Conservation (phyloP, 805 yeast genomes). For the Saccharomycopsis babjevae region DNA sequence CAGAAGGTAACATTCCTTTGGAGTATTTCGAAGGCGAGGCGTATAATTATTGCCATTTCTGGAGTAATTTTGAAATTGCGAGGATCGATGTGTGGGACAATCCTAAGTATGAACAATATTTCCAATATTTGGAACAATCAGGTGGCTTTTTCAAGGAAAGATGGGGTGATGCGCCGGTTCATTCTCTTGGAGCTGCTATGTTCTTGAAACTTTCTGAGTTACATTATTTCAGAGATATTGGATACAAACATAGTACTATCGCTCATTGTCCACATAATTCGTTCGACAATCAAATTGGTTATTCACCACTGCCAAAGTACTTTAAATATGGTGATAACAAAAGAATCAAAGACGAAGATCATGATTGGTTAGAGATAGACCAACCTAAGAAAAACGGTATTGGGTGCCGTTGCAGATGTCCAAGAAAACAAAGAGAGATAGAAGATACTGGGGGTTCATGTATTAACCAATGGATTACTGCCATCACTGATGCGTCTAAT, state of each 20-base stretch:
- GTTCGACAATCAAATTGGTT: constrained; percentile 40
- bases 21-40: constrained; percentile 58
- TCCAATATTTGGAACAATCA: constrained; percentile 52
- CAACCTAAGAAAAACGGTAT: constrained; percentile 36
- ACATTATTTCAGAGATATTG: constrained; percentile 89
- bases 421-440: constrained; percentile 37
- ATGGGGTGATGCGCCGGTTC: constrained; percentile 98
- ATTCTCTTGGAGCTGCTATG: constrained; percentile 77
- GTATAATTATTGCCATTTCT: constrained; percentile 77
- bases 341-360: constrained; percentile 27
- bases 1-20: constrained; percentile 25
- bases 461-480: constrained; percentile 37
- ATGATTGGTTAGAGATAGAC: constrained; percentile 26
- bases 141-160: constrained; percentile 87
- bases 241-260: constrained; percentile 72
- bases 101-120: constrained; percentile 54
- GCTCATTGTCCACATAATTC: constrained; percentile 78
- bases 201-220: constrained; percentile 56
- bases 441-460: constrained; percentile 49
- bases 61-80: constrained; percentile 93
- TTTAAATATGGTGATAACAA: constrained; percentile 25
- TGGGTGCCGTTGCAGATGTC: constrained; percentile 87
- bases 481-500: constrained; percentile 24
- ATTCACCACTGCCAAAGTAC: constrained; percentile 28
- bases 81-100: constrained; percentile 64